Base-by-base conservation (phyloP, 129 eudicot species). In the Erigeron canadensis region DNA sequence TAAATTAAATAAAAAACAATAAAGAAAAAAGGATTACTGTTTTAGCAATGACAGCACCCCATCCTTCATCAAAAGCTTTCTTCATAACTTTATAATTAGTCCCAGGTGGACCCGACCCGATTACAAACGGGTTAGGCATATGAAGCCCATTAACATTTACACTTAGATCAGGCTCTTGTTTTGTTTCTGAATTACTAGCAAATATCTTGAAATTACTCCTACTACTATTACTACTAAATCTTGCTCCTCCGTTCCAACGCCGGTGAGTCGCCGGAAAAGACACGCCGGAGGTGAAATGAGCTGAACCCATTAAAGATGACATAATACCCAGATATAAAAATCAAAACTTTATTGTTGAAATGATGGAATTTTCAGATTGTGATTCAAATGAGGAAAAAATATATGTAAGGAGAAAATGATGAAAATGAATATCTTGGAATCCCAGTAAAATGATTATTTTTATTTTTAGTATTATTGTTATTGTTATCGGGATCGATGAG, bases 61-160 rank as follows among this genome's bases (percentile, higher is more conserved):
- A 95, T 0, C 99, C 99, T 81, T 95, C 99, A 81, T 95, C 96
- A 72, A 95, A 95, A 17, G 99, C 99, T 54, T 85, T 85, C 72
- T 88, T 95, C 99, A 95, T 95, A 19, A 95, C 99, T 23, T 83
- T 86, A 62, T 90, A 90, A 67, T 95, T 95, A 57, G 99, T 95
- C 2, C 99, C 99, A 0, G 99, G 99, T n/a, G 99, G 99, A 71
- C 99, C 99, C 84, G 99, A 95, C 81, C 99, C 99, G 85, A 95
- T 87, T 1, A 95, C 99, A 57, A 95, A 95, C 38, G 99, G 99
- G 78, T 95, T 95, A 10, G 99, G 97, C 99, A 95, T 87, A 54
- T 85, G 84, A 81, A 95, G 48, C 63, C 99, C 99, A 51, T 95
- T 90, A 0, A 90, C 99, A 2, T 76, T 88, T 10, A 95, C 96